These are phyloP conservation scores for Wickerhamiella australiensis DNA, from an alignment of 805 yeast species.

Conservation along the genomic window DNA sequence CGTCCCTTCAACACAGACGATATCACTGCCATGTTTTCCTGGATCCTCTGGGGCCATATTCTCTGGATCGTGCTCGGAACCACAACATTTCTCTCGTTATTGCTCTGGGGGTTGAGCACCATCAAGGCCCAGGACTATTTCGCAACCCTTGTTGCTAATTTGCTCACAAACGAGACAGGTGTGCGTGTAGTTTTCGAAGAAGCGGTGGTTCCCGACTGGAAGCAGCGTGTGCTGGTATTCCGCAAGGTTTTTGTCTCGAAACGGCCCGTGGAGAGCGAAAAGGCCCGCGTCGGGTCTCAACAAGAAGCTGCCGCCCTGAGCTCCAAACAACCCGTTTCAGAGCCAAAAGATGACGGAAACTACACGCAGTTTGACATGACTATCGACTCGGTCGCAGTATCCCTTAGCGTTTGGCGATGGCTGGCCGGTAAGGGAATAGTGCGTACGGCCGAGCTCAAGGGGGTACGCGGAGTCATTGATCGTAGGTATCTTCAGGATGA, in stretches of 20 bases:
- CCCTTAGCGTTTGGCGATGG: conserved; percentile 77
- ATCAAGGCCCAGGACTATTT: conserved; percentile 81
- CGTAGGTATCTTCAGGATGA: conserved; percentile 79
- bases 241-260: conserved; percentile 75
- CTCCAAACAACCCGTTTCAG: conserved; percentile 17
- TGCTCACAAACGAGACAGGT: conserved; percentile 72
- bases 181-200: conserved; percentile 77
- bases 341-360: conserved; percentile 59
- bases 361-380: conserved; percentile 92
- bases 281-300: conserved; percentile 49
- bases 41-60: conserved; percentile 84
- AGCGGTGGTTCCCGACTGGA: conserved; percentile 92
- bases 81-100: conserved; percentile 77
- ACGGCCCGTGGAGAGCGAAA: conserved; percentile 48
- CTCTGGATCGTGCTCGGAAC: conserved; percentile 72
- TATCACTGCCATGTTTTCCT: conserved; percentile 75
- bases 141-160: conserved; percentile 68
- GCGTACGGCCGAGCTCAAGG: conserved; percentile 65
- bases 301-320: conserved; percentile 11
- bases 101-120: conserved; percentile 66
- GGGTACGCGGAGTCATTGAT: conserved; percentile 86
- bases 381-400: conserved; percentile 69
- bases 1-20: conserved; percentile 91
- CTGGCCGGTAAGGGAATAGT: conserved; percentile 79
- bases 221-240: conserved; percentile 72